Base-by-base conservation (phyloP, 2,329 filamentous ascomycete genomes). In the Camillea tinctor region DNA sequence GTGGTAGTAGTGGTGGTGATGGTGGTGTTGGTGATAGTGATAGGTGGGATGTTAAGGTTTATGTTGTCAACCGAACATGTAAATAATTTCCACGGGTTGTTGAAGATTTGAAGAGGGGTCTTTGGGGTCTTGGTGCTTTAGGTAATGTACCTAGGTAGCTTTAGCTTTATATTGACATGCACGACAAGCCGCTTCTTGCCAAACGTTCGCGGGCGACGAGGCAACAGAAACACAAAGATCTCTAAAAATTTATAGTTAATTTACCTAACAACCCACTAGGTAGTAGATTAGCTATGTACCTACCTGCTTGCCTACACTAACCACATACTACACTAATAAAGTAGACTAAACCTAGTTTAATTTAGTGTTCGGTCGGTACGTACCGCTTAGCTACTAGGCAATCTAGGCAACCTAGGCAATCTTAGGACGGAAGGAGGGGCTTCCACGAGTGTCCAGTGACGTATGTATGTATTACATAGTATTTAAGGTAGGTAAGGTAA, bases 121-220 rank as follows among this genome's bases (percentile, higher is more conserved):
- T 30, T 53, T 44, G 56, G 50, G 23, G n/a, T n/a, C n/a, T n/a
- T n/a, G n/a, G n/a, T n/a, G n/a, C n/a, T n/a, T n/a, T n/a, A n/a
- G n/a, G n/a, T n/a, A n/a, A n/a, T n/a, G n/a, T n/a, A n/a, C n/a
- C n/a, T n/a, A n/a, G n/a, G n/a, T n/a, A n/a, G 53, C 54, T 57
- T 30, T 50, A 60, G 64, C 59, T 61, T 65, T 67, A 65, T 65
- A 66, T 67, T 67, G 65, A 67, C 64, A 65, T 67, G 44, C 64
- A 65, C 66, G 44, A 50, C 26, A 55, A n/a, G 20, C 49, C 23
- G 30, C 19, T 15, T 19, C 7, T n/a, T 20, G 48, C 11, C 4
- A 9, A 23, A 13, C 15, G 13, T 17, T 21, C 15, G 17, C 36
- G 19, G 58, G 64, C 61, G 64, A 65, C 64, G 60, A 49, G 53